phyloP scores from a whole-genome alignment of 1,284 basidiomycete genomes.

The Tetrapyrgos nigripes region DNA sequence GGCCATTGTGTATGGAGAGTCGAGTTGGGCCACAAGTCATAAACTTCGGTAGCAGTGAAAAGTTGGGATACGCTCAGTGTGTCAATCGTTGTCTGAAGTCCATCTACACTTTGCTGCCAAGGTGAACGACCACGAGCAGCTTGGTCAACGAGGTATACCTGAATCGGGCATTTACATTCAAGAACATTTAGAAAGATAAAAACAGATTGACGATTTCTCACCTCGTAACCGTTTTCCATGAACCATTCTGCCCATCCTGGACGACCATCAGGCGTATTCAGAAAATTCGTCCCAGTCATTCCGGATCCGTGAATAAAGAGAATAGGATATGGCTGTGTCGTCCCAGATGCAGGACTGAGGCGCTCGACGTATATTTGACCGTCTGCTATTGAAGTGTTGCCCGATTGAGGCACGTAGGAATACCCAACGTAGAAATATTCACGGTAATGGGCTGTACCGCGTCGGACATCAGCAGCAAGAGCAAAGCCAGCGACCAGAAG shows the following conservation, averaged over 20 bases:
- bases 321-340: slow-evolving; percentile 46
- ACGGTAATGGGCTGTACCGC: background rate
- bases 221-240: slow-evolving; percentile 52
- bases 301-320: slow-evolving; percentile 54
- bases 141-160: slow-evolving; percentile 58
- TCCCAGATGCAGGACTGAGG: slow-evolving; percentile 40
- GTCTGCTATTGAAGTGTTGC: slow-evolving; percentile 30
- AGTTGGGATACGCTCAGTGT: slow-evolving; percentile 42
- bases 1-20: slow-evolving; percentile 56
- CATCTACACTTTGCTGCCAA: slow-evolving; percentile 49
- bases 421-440: slow-evolving; percentile 4
- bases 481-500: background rate
- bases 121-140: slow-evolving; percentile 53
- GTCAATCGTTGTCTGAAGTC: slow-evolving; percentile 36
- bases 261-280: slow-evolving; percentile 57
- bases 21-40: slow-evolving; percentile 53
- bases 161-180: background rate
- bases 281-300: slow-evolving; percentile 54
- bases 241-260: slow-evolving; percentile 58
- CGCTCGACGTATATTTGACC: slow-evolving; percentile 58
- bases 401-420: background rate
- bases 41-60: slow-evolving; percentile 48
- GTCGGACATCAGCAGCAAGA: background rate
- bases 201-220: slow-evolving; percentile 18
- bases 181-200: background rate